These are phyloP conservation scores for Ampelomyces quisqualis DNA, from an alignment of 2,329 filamentous ascomycete species.

Conservation along the genomic window DNA sequence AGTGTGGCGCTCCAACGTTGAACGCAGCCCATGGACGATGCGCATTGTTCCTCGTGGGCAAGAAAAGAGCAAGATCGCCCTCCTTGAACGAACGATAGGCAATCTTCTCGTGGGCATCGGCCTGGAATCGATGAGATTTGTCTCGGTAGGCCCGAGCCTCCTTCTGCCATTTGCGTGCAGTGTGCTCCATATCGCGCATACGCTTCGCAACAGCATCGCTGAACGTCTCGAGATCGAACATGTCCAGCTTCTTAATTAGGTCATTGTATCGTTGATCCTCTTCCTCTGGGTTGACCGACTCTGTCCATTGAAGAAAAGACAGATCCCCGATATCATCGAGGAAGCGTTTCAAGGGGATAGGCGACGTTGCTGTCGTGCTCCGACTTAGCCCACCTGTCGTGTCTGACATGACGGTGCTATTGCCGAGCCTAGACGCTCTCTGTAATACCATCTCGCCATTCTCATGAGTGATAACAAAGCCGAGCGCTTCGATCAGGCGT, in stretches of 20 bases:
- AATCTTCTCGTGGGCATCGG: slow-evolving; percentile 92
- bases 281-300: slow-evolving; percentile 62
- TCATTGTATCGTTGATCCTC: slow-evolving; percentile 74
- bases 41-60: slow-evolving; percentile 91
- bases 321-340: slow-evolving; percentile 66
- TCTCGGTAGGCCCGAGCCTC: slow-evolving; percentile 86
- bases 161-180: slow-evolving; percentile 89
- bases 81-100: slow-evolving; percentile 95
- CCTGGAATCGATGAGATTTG: slow-evolving; percentile 75
- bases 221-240: slow-evolving; percentile 82
- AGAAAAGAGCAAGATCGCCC: slow-evolving; percentile 88
- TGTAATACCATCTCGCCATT: slow-evolving; percentile 73
- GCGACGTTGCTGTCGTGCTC: slow-evolving; percentile 57
- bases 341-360: slow-evolving; percentile 56
- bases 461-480: slow-evolving; percentile 76
- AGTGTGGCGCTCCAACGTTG: slow-evolving; percentile 95
- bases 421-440: slow-evolving; percentile 61
- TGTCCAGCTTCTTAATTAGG: slow-evolving; percentile 71
- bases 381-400: slow-evolving; percentile 46
- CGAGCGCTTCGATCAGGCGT: slow-evolving; percentile 80
- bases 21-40: slow-evolving; percentile 97
- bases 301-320: slow-evolving; percentile 79
- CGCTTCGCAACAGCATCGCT: slow-evolving; percentile 83
- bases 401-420: slow-evolving; percentile 49
- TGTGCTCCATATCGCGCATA: slow-evolving; percentile 88